Conservation (phyloP, 176 grass and related monocot genomes). For the Ensete ventricosum region DNA sequence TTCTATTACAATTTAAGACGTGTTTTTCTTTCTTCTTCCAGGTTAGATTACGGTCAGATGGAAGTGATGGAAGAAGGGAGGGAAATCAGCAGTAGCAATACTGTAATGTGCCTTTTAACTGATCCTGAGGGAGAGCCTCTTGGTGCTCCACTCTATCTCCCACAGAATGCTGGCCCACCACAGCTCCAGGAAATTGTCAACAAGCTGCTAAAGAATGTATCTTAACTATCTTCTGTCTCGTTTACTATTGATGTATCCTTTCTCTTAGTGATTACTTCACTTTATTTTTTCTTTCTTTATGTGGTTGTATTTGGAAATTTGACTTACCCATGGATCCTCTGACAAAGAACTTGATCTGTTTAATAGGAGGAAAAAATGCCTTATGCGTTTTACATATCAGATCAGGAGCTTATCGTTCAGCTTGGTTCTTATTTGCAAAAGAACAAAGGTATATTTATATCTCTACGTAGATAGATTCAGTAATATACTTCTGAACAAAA, state of each 20-base stretch:
- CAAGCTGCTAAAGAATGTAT: constrained; percentile 74
- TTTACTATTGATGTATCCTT: not conserved
- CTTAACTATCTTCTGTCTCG: not conserved
- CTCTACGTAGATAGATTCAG: not conserved
- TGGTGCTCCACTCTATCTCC: constrained; percentile 64
- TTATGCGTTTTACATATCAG: constrained; percentile 83
- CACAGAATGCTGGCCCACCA: constrained; percentile 60
- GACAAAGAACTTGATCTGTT: not conserved
- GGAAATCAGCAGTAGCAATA: constrained; percentile 16
- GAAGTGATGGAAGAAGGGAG: constrained; percentile 20
- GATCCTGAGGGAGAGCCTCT: constrained; percentile 69
- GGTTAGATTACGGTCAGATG: constrained; percentile 21
- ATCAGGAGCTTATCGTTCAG: constrained; percentile 67
- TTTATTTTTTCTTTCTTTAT: not conserved
- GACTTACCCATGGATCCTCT: not conserved
- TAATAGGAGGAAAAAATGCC: constrained; percentile 73
- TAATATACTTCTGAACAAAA: not conserved
- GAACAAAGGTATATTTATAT: constrained; percentile 45
- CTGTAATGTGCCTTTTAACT: constrained; percentile 70
- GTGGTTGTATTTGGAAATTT: not conserved
- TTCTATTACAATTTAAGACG: not conserved
- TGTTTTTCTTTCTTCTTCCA: not conserved
- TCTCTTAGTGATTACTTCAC: not conserved
- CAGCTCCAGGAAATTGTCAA: constrained; percentile 97
- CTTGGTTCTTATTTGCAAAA: constrained; percentile 68